Percentiles rank a stretch among this genome's conserved stretches.
phyloP scores from a whole-genome alignment of 1,284 basidiomycete genomes.

The Ceratobasidium sp. region DNA sequence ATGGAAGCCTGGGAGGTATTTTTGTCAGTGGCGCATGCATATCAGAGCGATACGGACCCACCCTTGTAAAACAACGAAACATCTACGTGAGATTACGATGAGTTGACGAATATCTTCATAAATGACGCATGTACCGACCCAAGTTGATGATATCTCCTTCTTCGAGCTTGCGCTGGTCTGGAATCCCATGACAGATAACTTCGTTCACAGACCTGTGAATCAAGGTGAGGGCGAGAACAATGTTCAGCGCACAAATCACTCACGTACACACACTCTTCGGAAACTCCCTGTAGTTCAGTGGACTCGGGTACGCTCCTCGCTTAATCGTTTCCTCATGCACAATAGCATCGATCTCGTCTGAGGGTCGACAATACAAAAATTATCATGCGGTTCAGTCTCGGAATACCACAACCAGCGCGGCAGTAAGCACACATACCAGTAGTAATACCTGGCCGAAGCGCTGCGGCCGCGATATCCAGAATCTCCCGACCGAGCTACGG shows the following conservation, averaged over 20 bases:
- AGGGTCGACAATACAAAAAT: not conserved
- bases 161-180: conserved; percentile 84
- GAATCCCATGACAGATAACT: conserved; percentile 96
- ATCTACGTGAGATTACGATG: conserved; percentile 57
- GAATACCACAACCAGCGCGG: not conserved
- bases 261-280: conserved; percentile 98
- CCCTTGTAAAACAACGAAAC: conserved; percentile 76
- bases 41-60: conserved; percentile 50
- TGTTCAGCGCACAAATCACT: conserved; percentile 53
- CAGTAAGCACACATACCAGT: conserved; percentile 58
- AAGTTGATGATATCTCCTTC: conserved; percentile 96
- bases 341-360: conserved; percentile 90
- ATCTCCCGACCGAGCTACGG: conserved; percentile 87
- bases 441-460: conserved; percentile 89
- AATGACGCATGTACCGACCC: conserved; percentile 58
- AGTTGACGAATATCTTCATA: not conserved
- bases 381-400: not conserved
- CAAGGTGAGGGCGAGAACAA: conserved; percentile 40
- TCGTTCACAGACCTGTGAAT: conserved; percentile 87
- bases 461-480: conserved; percentile 87
- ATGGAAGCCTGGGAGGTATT: conserved; percentile 73
- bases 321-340: conserved; percentile 95
- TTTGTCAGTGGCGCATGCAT: conserved; percentile 1
- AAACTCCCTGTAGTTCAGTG: conserved; percentile 91
- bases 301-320: conserved; percentile 92